These are phyloP conservation scores for Paxillus involutus DNA, from an alignment of 768 basidiomycete species.

Conservation along the genomic window DNA sequence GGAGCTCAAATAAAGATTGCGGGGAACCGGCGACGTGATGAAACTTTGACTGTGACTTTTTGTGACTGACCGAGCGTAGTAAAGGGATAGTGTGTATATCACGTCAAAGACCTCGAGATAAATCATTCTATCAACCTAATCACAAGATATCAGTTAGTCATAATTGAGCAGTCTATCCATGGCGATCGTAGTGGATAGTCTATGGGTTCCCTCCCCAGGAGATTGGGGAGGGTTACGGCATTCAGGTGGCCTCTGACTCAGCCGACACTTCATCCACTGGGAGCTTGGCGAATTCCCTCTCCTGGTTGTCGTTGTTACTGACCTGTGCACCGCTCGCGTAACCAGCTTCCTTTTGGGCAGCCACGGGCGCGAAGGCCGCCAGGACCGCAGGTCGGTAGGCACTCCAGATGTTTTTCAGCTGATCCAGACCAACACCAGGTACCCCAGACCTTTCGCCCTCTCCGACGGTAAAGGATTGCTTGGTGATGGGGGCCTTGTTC, in stretches of 20 bases:
- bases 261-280: background rate
- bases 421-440: constrained; percentile 24
- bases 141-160: background rate
- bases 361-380: constrained; percentile 25
- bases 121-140: background rate
- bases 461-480: constrained; percentile 21
- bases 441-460: constrained; percentile 19
- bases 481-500: constrained; percentile 39
- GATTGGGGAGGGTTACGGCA: background rate
- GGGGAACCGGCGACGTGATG: too few relatives aligned
- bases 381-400: constrained; percentile 41
- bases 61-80: too few relatives aligned
- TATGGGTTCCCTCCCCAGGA: background rate
- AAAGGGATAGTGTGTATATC: background rate
- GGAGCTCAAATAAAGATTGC: too few relatives aligned
- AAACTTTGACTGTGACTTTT: too few relatives aligned
- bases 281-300: background rate
- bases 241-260: background rate
- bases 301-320: background rate
- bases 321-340: constrained; percentile 6
- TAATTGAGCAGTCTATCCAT: background rate
- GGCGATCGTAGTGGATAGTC: background rate
- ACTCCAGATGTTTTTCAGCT: constrained; percentile 39
- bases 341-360: constrained; percentile 10
- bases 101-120: background rate